phyloP scores from a whole-genome alignment of 2,329 filamentous ascomycete genomes.

The Colletotrichum destructivum region DNA sequence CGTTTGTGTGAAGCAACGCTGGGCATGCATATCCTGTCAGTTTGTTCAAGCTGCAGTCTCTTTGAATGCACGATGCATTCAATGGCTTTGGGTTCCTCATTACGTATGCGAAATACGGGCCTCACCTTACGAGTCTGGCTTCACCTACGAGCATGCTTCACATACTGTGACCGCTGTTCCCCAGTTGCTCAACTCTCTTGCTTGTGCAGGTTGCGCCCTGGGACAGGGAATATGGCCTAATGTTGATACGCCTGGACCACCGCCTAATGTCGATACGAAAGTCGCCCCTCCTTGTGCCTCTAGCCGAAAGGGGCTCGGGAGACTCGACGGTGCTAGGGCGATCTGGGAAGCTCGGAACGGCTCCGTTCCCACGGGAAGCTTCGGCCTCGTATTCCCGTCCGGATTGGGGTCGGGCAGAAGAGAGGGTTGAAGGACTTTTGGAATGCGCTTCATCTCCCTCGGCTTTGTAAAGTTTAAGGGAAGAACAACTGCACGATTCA shows the following conservation, averaged over 20 bases:
- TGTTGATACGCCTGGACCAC: conserved; percentile 30
- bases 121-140: too few species aligned
- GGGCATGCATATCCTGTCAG: background rate
- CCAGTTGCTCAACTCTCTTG: too few species aligned
- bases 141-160: too few species aligned
- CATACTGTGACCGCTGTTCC: too few species aligned
- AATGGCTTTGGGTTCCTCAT: background rate
- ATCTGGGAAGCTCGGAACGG: conserved; percentile 15
- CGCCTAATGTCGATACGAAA: background rate
- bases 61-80: background rate
- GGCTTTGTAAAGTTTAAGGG: background rate
- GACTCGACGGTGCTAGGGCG: conserved; percentile 13
- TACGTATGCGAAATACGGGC: background rate
- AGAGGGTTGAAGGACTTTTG: conserved; percentile 16
- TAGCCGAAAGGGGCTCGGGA: conserved; percentile 3
- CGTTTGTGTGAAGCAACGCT: conserved; percentile 23
- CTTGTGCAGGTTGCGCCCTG: too few species aligned
- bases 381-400: background rate
- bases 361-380: background rate
- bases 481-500: background rate
- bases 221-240: background rate
- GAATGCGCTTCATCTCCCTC: conserved; percentile 4
- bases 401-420: background rate
- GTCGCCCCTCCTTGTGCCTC: background rate
- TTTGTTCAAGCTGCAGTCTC: background rate